Conservation (phyloP, 768 basidiomycete genomes). For the Polyporus arcularius region DNA sequence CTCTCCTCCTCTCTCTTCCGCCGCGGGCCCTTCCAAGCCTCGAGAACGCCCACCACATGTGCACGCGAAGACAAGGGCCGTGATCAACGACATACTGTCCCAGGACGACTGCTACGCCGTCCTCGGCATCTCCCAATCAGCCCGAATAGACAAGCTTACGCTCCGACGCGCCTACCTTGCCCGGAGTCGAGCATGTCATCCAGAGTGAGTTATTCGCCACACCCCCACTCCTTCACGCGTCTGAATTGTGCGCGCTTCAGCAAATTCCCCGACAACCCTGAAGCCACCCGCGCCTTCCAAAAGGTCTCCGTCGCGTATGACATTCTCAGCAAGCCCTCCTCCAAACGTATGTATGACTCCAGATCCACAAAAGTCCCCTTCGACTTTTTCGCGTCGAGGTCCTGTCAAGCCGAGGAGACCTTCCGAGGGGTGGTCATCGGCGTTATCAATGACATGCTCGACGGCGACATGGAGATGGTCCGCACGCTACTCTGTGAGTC, state of each 20-base stretch:
- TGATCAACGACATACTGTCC: conserved; percentile 56
- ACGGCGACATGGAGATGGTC: conserved; percentile 87
- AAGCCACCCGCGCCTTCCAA: conserved; percentile 84
- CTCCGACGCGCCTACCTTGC: conserved; percentile 76
- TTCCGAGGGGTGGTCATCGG: conserved; percentile 71
- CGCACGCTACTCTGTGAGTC: conserved; percentile 64
- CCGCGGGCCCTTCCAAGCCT: conserved; percentile 9
- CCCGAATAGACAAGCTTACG: conserved; percentile 56
- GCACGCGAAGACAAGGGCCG: conserved; percentile 26
- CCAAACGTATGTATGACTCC: conserved; percentile 68
- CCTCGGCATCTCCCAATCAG: conserved; percentile 59
- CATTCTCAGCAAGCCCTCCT: conserved; percentile 72
- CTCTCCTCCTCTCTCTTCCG: conserved; percentile 22
- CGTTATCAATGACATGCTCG: conserved; percentile 79
- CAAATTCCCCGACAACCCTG: conserved; percentile 76
- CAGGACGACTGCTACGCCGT: conserved; percentile 73
- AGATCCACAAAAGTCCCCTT: conserved; percentile 44
- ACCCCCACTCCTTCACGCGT: background rate
- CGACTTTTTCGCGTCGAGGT: conserved; percentile 56
- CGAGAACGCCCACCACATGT: conserved; percentile 7
- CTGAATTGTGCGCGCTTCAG: conserved; percentile 36
- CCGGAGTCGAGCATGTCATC: conserved; percentile 77
- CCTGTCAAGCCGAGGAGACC: conserved; percentile 74
- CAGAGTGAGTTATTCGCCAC: conserved; percentile 63
- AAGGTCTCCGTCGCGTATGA: conserved; percentile 84